Conservation (phyloP, 1,284 basidiomycete species). For the Crocinoboletus sp. region DNA sequence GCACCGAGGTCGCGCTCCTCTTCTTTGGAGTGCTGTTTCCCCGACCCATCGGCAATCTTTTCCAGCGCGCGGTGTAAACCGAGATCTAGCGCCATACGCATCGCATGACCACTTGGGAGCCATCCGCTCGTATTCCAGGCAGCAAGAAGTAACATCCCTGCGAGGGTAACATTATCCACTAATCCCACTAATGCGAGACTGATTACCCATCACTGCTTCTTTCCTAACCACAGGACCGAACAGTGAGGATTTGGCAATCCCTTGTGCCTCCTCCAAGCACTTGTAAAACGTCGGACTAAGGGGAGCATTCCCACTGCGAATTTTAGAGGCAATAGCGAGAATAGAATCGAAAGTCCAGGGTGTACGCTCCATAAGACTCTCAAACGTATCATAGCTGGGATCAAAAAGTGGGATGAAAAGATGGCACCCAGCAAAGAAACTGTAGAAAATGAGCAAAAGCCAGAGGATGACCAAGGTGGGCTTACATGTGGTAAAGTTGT, state of each 20-base stretch:
- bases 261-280: constrained; percentile 90
- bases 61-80: constrained; percentile 88
- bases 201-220: constrained; percentile 84
- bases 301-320: constrained; percentile 84
- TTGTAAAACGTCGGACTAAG: constrained; percentile 83
- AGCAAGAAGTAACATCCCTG: constrained; percentile 86
- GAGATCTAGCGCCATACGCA: constrained; percentile 93
- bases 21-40: constrained; percentile 66
- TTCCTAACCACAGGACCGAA: constrained; percentile 91
- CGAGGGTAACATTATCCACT: constrained; percentile 5
- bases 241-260: constrained; percentile 87
- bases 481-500: constrained; percentile 78
- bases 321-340: constrained; percentile 87
- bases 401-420: constrained; percentile 94
- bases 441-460: constrained; percentile 36
- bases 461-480: constrained; percentile 6
- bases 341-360: constrained; percentile 93
- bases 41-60: constrained; percentile 75
- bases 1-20: constrained; percentile 85
- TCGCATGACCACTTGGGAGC: constrained; percentile 89
- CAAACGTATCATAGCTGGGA: constrained; percentile 86
- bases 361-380: constrained; percentile 82
- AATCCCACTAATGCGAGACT: constrained; percentile 2
- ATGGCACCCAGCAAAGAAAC: constrained; percentile 94
- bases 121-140: constrained; percentile 94